phyloP scores from a whole-genome alignment of 192 early-diverging fungal genomes.

The Dissophora ornata region DNA sequence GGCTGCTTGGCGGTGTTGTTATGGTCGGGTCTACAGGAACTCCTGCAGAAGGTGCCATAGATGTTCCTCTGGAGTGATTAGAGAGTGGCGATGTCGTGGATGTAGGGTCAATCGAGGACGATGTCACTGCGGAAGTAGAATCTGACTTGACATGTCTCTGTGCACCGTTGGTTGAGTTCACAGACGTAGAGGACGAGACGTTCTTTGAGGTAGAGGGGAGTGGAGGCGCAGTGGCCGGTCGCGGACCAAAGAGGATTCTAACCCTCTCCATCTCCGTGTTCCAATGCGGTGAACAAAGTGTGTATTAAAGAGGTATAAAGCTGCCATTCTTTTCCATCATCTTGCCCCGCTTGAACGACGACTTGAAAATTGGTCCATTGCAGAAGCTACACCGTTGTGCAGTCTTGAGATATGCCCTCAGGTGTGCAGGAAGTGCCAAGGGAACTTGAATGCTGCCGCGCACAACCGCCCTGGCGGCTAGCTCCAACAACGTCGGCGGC shows the following conservation, averaged over 20 bases:
- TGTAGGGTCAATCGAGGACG: not conserved
- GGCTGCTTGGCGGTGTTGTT: not conserved
- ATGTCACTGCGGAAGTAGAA: not conserved
- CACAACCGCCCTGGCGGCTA: conserved; percentile 79
- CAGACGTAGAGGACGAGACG: not conserved
- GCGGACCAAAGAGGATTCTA: conserved; percentile 68
- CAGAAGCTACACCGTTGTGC: conserved; percentile 78
- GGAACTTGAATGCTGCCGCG: conserved; percentile 66
- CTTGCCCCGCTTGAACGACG: conserved; percentile 64
- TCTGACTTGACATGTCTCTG: conserved; percentile 12
- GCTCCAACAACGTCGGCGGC: conserved; percentile 77
- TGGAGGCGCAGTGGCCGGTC: conserved; percentile 65
- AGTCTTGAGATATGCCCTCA: conserved; percentile 73
- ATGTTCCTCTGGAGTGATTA: not conserved
- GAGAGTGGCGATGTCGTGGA: not conserved
- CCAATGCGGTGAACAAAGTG: conserved; percentile 82
- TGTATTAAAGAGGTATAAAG: conserved; percentile 73
- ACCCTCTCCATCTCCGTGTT: conserved; percentile 73
- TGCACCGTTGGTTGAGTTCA: not conserved
- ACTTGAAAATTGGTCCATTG: conserved; percentile 81
- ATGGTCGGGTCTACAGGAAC: not conserved
- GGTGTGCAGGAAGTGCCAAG: conserved; percentile 30
- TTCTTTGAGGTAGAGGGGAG: not conserved
- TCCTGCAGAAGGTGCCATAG: not conserved
- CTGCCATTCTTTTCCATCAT: conserved; percentile 67